Evolutionary conservation across 2,329 filamentous ascomycete species (phyloP), one percentile per base, ranked within the genome.

Genomic region (Penicillium brevicompactum): DNA sequence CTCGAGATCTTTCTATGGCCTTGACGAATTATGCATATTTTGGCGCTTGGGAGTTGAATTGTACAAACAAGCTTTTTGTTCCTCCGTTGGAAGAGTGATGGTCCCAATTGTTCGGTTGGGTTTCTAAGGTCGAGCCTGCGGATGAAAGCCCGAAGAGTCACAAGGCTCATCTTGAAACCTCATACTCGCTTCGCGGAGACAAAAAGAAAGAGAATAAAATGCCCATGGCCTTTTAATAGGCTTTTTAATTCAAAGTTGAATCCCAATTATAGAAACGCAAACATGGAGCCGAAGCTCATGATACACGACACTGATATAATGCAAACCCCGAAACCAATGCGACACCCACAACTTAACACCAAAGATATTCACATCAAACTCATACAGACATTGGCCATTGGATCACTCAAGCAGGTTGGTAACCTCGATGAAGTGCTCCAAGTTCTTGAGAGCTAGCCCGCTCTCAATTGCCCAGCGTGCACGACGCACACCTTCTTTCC

Each of bases 401-500:
- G n/a, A n/a, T 6, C 4, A 37, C 62, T 61, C 64, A 30, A 78
- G 66, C 49, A 64, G 66, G 68, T 93, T 92, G 9, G 90, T 96
- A 32, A 90, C 85, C 56, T 93, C 84, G 37, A 96, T 92, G 76
- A 97, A 97, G 21, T 81, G 81, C 54, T 87, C 81, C 86, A 94
- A 93, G 76, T 92, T 87, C 70, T 81, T 87, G 81, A 90, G 87
- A n/a, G 93, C 91, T 71, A 87, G 86, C 45, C 93, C 92, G 72
- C 91, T 96, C 74, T 87, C 84, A 46, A 99, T 84, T 10, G 91
- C 91, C 90, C 91, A 95, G 66, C 88, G 86, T 14, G 94, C 94
- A 70, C 91, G 84, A 65, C 93, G 82, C 13, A 97, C 85, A 49
- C 93, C 94, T 71, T 97, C 93, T 78, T 96, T 99, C 94, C 94